Base-by-base conservation (phyloP, 2,329 filamentous ascomycete species). In the Mycocentrospora acerina region DNA sequence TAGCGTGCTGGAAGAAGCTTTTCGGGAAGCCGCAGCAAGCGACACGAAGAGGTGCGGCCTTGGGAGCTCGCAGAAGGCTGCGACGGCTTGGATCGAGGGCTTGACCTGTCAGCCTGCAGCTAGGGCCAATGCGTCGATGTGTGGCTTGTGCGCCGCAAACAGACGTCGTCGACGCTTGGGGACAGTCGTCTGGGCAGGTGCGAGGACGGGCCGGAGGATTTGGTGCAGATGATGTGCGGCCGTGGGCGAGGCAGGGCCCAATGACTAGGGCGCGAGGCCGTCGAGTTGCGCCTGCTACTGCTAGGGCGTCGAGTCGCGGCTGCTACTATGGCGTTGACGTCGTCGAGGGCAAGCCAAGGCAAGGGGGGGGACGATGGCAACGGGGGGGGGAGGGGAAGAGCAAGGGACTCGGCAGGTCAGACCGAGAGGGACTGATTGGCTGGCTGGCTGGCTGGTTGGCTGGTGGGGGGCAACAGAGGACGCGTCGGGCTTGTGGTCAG, bases 201-300 rank as follows among this genome's bases (percentile, higher is more conserved):
- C 55, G 42, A 53, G 46, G 37, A 50, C 57, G 59, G 60, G 46
- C 53, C 62, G 71, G 71, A 71, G 67, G 70, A 72, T 74, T 69
- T 64, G 67, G 69, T 75, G 72, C 73, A 76, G 72, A 75, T 76
- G 73, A 76, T 75, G 69, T 71, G 62, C 51, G 53, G 51, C 40
- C 44, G 49, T 42, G 48, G 40, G 44, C 31, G 45, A 37, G 48
- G 39, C 44, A 39, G 50, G 33, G 53, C 37, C 64, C 60, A 68
- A 64, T 68, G 62, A 50, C 57, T 54, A 52, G 51, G 55, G 57
- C 57, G 55, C 59, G 62, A 64, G 60, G 42, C 44, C 48, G 60
- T 65, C 59, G n/a, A n/a, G n/a, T n/a, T 22, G 9, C 19, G 19
- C 19, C 5, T 22, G 19, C 5, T 22, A 9, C 5, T 22, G 19